These are phyloP conservation scores for Trichosporon sp. DNA, from an alignment of 1,284 basidiomycete genomes.

Conservation along the genomic window DNA sequence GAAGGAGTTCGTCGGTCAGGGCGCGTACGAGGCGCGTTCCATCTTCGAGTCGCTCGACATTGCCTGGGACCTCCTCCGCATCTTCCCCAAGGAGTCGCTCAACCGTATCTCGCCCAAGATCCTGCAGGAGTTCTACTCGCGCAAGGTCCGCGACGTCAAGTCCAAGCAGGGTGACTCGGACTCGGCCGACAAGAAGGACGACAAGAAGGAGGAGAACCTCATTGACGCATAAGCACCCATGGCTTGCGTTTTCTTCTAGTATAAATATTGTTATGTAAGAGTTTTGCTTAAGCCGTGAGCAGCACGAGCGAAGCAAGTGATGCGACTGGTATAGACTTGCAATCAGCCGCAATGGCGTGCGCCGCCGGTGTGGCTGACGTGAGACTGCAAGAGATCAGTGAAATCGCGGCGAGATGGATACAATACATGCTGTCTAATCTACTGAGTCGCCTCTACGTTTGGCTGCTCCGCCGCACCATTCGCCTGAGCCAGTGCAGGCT, in stretches of 20 bases:
- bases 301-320: not conserved
- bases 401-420: not conserved
- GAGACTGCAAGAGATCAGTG: no score
- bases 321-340: not conserved
- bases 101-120: slow-evolving; percentile 86
- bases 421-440: slow-evolving; percentile 10
- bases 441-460: not conserved
- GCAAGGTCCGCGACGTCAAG: slow-evolving; percentile 32
- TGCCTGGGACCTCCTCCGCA: slow-evolving; percentile 93
- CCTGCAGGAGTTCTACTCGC: slow-evolving; percentile 35
- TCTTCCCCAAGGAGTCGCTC: slow-evolving; percentile 98
- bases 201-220: slow-evolving; percentile 30
- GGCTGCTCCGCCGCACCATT: not conserved
- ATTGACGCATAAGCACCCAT: slow-evolving; percentile 25
- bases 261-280: slow-evolving; percentile 18
- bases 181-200: slow-evolving; percentile 19
- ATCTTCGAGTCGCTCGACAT: slow-evolving; percentile 98
- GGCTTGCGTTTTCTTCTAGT: not conserved
- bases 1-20: slow-evolving; percentile 91
- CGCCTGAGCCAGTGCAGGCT: not conserved
- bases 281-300: not conserved
- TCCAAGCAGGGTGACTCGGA: slow-evolving; percentile 18
- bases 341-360: no score
- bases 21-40: slow-evolving; percentile 91
- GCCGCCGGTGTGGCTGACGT: no score